Evolutionary conservation across 2,329 filamentous ascomycete genomes (phyloP).

Genomic region (Trichoderma sp.): DNA sequence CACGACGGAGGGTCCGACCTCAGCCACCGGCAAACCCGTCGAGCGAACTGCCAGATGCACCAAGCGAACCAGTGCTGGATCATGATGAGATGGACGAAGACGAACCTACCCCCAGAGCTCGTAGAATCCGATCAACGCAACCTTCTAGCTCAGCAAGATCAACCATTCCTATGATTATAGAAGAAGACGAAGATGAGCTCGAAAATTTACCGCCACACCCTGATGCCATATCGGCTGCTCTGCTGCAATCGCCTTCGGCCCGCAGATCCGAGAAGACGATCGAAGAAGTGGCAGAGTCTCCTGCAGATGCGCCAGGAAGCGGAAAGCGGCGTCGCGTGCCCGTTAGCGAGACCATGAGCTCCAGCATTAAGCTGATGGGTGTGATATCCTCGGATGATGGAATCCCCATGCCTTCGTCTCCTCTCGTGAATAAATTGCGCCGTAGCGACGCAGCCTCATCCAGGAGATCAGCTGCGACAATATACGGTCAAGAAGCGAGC

Average conservation of each 20-base stretch:
- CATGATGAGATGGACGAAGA: constrained; percentile 28
- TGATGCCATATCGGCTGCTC: constrained; percentile 27
- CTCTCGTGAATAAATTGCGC: constrained; percentile 48
- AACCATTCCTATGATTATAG: constrained; percentile 14
- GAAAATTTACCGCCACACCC: constrained; percentile 34
- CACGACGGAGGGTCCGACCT: constrained; percentile 32
- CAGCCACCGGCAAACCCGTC: constrained; percentile 35
- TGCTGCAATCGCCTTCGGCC: constrained; percentile 27
- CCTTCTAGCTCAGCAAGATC: constrained; percentile 25
- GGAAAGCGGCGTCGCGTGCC: constrained; percentile 52
- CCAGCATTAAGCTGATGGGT: constrained; percentile 50
- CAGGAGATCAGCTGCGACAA: constrained; percentile 28
- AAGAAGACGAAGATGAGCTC: constrained; percentile 33
- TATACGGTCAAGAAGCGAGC: background rate
- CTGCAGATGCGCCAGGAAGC: constrained; percentile 58
- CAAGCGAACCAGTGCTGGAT: constrained; percentile 36
- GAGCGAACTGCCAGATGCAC: constrained; percentile 37
- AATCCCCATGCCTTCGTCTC: constrained; percentile 45
- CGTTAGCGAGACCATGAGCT: constrained; percentile 43
- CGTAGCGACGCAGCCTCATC: constrained; percentile 42
- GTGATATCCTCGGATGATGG: constrained; percentile 41
- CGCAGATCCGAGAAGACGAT: constrained; percentile 29
- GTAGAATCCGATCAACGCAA: background rate
- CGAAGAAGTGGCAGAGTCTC: constrained; percentile 50
- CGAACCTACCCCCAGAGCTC: constrained; percentile 23